Evolutionary conservation across 1,284 basidiomycete species (phyloP).

Genomic region (Moniliella sp.): DNA sequence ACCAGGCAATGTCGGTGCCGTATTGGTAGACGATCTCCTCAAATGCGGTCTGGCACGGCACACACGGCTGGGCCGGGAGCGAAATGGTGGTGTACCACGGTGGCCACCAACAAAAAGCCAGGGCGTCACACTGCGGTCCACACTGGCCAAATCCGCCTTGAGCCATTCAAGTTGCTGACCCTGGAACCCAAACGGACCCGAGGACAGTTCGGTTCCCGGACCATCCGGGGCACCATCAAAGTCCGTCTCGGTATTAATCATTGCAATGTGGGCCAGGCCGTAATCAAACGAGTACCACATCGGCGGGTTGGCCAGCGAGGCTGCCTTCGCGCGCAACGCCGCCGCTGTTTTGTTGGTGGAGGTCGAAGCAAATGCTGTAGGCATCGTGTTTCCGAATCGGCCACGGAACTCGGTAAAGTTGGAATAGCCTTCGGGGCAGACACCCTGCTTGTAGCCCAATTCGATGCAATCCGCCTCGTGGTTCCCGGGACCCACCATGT

Average conservation of each 20-base stretch:
- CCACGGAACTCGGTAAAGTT: constrained; percentile 12
- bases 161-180: constrained; percentile 13
- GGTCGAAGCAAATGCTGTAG: constrained; percentile 6
- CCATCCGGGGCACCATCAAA: constrained; percentile 11
- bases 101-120: constrained; percentile 35
- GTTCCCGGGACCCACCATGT: constrained; percentile 13
- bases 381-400: constrained; percentile 9
- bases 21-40: constrained; percentile 30
- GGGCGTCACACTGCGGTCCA: constrained; percentile 33
- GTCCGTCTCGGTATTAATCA: constrained; percentile 20
- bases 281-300: constrained; percentile 3
- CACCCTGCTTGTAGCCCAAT: constrained; percentile 3
- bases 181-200: constrained; percentile 2
- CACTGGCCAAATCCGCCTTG: constrained; percentile 28
- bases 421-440: constrained; percentile 13
- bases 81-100: constrained; percentile 2
- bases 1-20: constrained; percentile 28
- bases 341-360: constrained; percentile 1
- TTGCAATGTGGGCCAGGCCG: constrained; percentile 15
- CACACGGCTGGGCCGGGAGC: constrained; percentile 11
- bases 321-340: neutral
- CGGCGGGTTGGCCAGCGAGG: neutral
- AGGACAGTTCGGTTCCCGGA: constrained; percentile 6
- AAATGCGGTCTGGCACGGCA: constrained; percentile 29
- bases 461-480: constrained; percentile 13